Evolutionary conservation across 1,284 basidiomycete species (phyloP).

Genomic region (Stygiomarasmius scandens): DNA sequence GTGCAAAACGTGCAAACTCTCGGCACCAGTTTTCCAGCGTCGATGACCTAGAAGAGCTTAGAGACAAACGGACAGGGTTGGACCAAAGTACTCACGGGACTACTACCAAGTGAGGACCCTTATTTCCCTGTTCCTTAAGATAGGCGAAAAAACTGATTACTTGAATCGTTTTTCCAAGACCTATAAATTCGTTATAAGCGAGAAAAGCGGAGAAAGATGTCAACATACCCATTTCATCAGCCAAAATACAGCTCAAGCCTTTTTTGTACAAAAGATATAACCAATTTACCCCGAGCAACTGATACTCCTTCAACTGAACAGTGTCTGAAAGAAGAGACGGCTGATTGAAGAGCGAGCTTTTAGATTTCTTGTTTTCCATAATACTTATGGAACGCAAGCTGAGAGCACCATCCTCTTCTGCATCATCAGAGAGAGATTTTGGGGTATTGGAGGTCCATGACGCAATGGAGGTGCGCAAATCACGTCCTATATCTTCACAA

Average conservation of each 20-base stretch:
- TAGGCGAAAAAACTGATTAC: slow-evolving; percentile 96
- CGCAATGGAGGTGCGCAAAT: slow-evolving; percentile 69
- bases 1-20: slow-evolving; percentile 92
- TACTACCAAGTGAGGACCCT: slow-evolving; percentile 91
- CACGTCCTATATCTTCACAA: slow-evolving; percentile 85
- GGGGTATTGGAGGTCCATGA: slow-evolving; percentile 65
- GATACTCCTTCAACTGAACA: slow-evolving; percentile 93
- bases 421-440: slow-evolving; percentile 45
- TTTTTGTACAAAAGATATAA: slow-evolving; percentile 85
- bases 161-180: slow-evolving; percentile 97
- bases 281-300: slow-evolving; percentile 98
- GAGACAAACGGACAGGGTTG: slow-evolving; percentile 35
- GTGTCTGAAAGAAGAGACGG: slow-evolving; percentile 72
- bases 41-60: slow-evolving; percentile 67
- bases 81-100: slow-evolving; percentile 76
- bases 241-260: slow-evolving; percentile 90
- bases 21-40: slow-evolving; percentile 98
- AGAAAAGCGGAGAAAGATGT: not conserved
- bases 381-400: slow-evolving; percentile 51
- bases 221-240: slow-evolving; percentile 93
- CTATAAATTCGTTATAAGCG: slow-evolving; percentile 39
- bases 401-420: slow-evolving; percentile 64
- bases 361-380: slow-evolving; percentile 48
- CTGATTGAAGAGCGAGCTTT: slow-evolving; percentile 75
- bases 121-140: slow-evolving; percentile 76